Evolutionary conservation across 495 filamentous ascomycete species (phyloP).

Genomic region (Astrocystis sublimbata): DNA sequence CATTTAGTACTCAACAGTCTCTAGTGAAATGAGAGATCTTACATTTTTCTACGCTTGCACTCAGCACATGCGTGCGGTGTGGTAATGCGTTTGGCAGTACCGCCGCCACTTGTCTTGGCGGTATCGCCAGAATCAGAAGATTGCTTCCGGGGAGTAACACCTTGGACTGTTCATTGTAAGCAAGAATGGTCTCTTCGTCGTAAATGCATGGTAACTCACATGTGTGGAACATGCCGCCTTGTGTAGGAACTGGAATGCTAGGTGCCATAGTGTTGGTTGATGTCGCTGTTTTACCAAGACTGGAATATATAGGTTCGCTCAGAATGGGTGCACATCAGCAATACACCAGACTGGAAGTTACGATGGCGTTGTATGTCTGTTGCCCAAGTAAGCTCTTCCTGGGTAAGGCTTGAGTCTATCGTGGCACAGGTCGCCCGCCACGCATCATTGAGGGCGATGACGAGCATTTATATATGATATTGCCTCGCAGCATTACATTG

Average conservation of each 20-base stretch:
- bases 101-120: constrained; percentile 42
- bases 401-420: constrained; percentile 13
- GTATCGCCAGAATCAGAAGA: constrained; percentile 49
- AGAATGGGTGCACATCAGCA: background rate
- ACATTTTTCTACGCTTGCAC: constrained; percentile 62
- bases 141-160: constrained; percentile 49
- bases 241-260: constrained; percentile 48
- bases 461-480: constrained; percentile 38
- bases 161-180: constrained; percentile 41
- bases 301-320: background rate
- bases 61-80: constrained; percentile 61
- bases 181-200: background rate
- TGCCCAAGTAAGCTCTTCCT: constrained; percentile 8
- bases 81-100: constrained; percentile 46
- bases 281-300: constrained; percentile 10
- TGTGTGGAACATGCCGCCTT: constrained; percentile 57
- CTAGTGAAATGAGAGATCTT: constrained; percentile 23
- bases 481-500: constrained; percentile 28
- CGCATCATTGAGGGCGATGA: constrained; percentile 29
- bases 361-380: background rate
- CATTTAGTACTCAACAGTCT: constrained; percentile 26
- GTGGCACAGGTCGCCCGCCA: constrained; percentile 23
- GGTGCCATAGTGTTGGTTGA: constrained; percentile 45
- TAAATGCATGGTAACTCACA: constrained; percentile 32
- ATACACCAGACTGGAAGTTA: background rate